These are phyloP conservation scores for Metschnikowia arizonensis DNA, from an alignment of 805 yeast species.

Conservation along the genomic window DNA sequence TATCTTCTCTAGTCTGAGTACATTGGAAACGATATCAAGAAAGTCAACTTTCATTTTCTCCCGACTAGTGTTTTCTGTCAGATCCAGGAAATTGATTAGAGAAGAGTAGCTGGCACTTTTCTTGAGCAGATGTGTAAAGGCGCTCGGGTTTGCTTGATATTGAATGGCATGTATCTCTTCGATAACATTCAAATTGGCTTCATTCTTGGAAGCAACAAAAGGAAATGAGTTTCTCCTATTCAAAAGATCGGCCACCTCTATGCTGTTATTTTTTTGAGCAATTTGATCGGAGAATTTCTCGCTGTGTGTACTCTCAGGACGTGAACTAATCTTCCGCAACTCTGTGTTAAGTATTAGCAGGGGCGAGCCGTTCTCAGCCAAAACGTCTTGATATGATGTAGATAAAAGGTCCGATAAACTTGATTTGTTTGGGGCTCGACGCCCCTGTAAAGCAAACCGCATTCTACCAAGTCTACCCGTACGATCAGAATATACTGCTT, in stretches of 20 bases:
- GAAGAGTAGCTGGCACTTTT: conserved; percentile 24
- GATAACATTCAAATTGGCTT: conserved; percentile 20
- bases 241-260: conserved; percentile 11
- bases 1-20: conserved; percentile 5
- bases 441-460: conserved; percentile 32
- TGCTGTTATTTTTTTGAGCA: background rate
- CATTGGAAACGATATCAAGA: conserved; percentile 1
- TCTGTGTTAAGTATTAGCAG: conserved; percentile 10
- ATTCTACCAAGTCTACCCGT: conserved; percentile 34
- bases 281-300: background rate
- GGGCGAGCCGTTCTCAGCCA: background rate
- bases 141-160: background rate
- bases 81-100: conserved; percentile 15
- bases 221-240: conserved; percentile 38
- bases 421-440: conserved; percentile 6
- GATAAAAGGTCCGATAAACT: background rate
- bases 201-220: conserved; percentile 12
- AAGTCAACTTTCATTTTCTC: conserved; percentile 11
- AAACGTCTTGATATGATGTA: background rate
- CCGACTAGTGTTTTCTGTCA: conserved; percentile 1
- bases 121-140: conserved; percentile 2
- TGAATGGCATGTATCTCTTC: conserved; percentile 17
- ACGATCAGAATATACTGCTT: conserved; percentile 19
- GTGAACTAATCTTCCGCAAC: conserved; percentile 7
- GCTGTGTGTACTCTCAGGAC: background rate